Evolutionary conservation across 176 grass and related monocot genomes (phyloP).

Genomic region (Raddia guianensis): DNA sequence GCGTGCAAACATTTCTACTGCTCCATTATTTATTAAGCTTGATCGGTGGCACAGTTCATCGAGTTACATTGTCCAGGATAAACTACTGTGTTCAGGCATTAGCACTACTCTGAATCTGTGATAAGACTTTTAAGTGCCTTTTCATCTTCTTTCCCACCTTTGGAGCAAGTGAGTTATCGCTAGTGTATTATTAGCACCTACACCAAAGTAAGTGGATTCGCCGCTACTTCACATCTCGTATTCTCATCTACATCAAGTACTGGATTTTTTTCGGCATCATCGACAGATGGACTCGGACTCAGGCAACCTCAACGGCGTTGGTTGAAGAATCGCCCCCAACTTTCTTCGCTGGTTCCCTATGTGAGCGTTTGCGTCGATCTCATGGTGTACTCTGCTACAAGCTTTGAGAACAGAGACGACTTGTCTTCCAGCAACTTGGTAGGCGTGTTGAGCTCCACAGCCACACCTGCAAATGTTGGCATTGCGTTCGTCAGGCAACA

Average conservation of each 20-base stretch:
- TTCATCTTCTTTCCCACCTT: not conserved
- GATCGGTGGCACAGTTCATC: not conserved
- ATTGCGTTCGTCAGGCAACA: not conserved
- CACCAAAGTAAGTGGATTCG: not conserved
- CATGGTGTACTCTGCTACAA: constrained; percentile 79
- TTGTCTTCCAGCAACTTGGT: constrained; percentile 67
- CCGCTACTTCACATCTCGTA: not conserved
- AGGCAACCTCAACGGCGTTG: not conserved
- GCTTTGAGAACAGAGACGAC: constrained; percentile 78
- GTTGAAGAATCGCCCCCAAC: not conserved
- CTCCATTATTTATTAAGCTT: constrained; percentile 21
- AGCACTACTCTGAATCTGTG: not conserved
- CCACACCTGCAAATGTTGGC: constrained; percentile 54
- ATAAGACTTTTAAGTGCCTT: not conserved
- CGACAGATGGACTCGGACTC: not conserved
- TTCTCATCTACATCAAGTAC: not conserved
- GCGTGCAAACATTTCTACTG: not conserved
- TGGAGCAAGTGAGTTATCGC: not conserved
- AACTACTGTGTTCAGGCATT: constrained; percentile 26
- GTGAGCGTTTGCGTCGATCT: constrained; percentile 65
- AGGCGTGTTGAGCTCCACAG: constrained; percentile 69
- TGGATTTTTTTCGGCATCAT: constrained; percentile 13
- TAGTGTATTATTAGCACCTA: not conserved
- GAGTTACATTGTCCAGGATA: not conserved
- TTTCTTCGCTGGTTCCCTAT: constrained; percentile 13